Evolutionary conservation across 306 rosid genomes (phyloP), one percentile per base, ranked within the genome.

Genomic region (Lathyrus oleraceus): DNA sequence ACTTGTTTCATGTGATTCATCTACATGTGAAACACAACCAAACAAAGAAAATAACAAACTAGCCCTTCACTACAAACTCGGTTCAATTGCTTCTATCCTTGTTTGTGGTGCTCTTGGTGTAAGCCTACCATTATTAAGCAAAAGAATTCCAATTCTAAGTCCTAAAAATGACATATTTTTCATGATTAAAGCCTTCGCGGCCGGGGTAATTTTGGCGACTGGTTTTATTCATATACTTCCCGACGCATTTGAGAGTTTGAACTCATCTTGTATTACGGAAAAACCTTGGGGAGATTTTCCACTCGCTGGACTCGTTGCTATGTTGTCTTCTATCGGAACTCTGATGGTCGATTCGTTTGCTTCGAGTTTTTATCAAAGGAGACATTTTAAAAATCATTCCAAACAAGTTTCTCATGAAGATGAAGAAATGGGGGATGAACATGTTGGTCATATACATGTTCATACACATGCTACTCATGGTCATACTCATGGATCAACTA

Each of bases 401-500:
- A 90, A 83, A 62, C 92, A 77, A 48, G 79, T 85, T 54, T 49
- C 61, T 10, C 49, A 32, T 16, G 51, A 10, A 1, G 86, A 86
- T 44, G 92, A 81, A 67, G 95, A 88, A 71, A 52, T 12, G 12
- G 83, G 74, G 1, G 81, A 79, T 49, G 80, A 62, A 21, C 99
- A 85, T 70, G 82, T 69, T 25, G 92, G 86, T 71, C 99, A 91
- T 63, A 79, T 94, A 8, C 99, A 94, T 81, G 96, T 91, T 16
- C 99, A 89, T 73, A 91, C 96, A 1, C 99, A 94, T 73, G 89
- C 96, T 54, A 84, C 99, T 0, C 99, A 94, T 51, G 99, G 99
- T 10, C 99, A 91, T 72, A 85, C 97, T 61, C 96, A 94, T 69
- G 99, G 97, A 51, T 72, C 97, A 25, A 27, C 85, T 63, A 6